phyloP scores from a whole-genome alignment of 2,329 filamentous ascomycete genomes.

The Aspergillus latus region DNA sequence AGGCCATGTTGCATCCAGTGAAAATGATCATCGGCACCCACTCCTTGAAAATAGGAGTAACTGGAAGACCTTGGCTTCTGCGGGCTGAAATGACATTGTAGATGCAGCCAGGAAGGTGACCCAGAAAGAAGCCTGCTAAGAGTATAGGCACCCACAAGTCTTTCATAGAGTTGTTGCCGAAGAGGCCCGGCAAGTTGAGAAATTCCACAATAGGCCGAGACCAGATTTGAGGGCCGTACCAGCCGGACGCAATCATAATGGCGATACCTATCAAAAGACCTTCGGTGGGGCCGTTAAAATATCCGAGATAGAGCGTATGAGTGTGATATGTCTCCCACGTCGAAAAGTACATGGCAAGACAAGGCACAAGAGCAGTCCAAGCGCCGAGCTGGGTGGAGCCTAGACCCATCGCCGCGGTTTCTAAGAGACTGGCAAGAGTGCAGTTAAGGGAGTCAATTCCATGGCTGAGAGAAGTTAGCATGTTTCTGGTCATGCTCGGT shows the following conservation, averaged over 20 bases:
- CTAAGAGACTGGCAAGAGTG: conserved; percentile 84
- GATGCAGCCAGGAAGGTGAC: conserved; percentile 86
- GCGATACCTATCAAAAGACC: conserved; percentile 83
- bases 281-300: conserved; percentile 96
- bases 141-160: conserved; percentile 84
- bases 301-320: conserved; percentile 91
- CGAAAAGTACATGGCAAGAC: conserved; percentile 97
- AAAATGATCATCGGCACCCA: conserved; percentile 91
- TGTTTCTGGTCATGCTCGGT: conserved; percentile 13
- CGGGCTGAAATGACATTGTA: conserved; percentile 80
- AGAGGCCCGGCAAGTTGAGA: conserved; percentile 62
- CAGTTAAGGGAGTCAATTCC: conserved; percentile 98
- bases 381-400: conserved; percentile 81
- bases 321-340: conserved; percentile 99
- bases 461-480: conserved; percentile 56
- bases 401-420: conserved; percentile 89
- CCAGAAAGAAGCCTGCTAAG: conserved; percentile 62
- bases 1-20: conserved; percentile 70
- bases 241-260: conserved; percentile 83
- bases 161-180: conserved; percentile 72
- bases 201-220: conserved; percentile 69
- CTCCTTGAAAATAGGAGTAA: conserved; percentile 83
- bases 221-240: conserved; percentile 87
- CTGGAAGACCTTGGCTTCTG: conserved; percentile 66
- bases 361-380: conserved; percentile 87